Evolutionary conservation across 2,329 filamentous ascomycete genomes (phyloP).

Genomic region (Nemania sp.): DNA sequence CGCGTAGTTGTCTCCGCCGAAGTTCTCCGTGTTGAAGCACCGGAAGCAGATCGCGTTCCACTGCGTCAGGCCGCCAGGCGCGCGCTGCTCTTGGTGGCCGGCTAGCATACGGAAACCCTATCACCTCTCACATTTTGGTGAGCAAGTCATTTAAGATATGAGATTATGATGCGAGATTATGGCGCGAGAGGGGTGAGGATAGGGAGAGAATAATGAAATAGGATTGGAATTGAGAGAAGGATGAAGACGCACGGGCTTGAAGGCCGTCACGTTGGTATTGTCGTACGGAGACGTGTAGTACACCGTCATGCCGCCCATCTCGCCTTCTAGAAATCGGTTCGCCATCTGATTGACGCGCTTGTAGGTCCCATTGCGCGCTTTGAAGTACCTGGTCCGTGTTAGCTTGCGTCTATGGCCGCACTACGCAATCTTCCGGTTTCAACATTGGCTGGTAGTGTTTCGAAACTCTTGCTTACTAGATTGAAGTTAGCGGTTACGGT

Average conservation of each 20-base stretch:
- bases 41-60: constrained; percentile 36
- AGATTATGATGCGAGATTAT: constrained; percentile 3
- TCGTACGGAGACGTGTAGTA: constrained; percentile 42
- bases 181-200: not conserved
- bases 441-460: not conserved
- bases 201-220: constrained; percentile 21
- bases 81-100: constrained; percentile 40
- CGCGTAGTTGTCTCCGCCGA: constrained; percentile 35
- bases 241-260: constrained; percentile 48
- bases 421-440: not conserved
- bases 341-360: constrained; percentile 26
- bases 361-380: constrained; percentile 8
- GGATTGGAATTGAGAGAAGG: not conserved
- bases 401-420: not conserved
- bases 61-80: constrained; percentile 27
- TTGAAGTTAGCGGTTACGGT: not conserved
- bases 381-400: constrained; percentile 29
- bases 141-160: no score
- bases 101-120: constrained; percentile 48
- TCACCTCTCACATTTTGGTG: constrained; percentile 50
- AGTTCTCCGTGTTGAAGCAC: constrained; percentile 29
- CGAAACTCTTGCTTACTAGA: not conserved
- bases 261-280: constrained; percentile 39
- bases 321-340: constrained; percentile 26
- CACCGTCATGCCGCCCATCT: constrained; percentile 29